Percentiles rank a stretch among this genome's conserved stretches.
Conservation (phyloP, 1,139 yeast species). For the Suhomyces coccinellae region DNA sequence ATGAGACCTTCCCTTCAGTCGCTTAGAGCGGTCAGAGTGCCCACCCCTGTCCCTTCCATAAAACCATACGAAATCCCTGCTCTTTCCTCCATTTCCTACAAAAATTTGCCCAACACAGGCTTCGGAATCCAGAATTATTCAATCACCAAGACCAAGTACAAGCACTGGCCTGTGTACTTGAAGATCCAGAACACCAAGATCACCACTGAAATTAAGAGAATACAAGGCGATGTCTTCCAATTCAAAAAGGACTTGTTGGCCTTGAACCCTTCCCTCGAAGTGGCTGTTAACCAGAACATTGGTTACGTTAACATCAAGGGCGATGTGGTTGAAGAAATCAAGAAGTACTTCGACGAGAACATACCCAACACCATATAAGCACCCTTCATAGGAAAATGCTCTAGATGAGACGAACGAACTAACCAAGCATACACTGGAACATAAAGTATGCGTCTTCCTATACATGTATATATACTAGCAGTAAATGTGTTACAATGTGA, state of each 20-base stretch:
- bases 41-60: conserved; percentile 20
- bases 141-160: conserved; percentile 54
- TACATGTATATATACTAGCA: conserved; percentile 3
- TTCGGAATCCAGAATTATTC: conserved; percentile 50
- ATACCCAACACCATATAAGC: conserved; percentile 10
- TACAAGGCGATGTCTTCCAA: conserved; percentile 59
- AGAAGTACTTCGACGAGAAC: conserved; percentile 30
- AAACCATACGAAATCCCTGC: conserved; percentile 31
- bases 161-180: conserved; percentile 70
- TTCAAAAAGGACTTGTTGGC: conserved; percentile 59
- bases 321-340: conserved; percentile 48
- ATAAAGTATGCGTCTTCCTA: neutral
- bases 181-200: conserved; percentile 54
- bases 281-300: conserved; percentile 41
- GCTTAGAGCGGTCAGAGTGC: conserved; percentile 28
- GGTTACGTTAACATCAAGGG: conserved; percentile 59
- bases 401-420: neutral
- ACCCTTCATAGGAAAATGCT: neutral
- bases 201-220: conserved; percentile 63
- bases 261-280: conserved; percentile 46
- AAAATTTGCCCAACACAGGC: conserved; percentile 38
- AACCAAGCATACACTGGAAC: neutral
- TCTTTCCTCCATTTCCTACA: conserved; percentile 26
- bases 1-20: conserved; percentile 32
- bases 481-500: conserved; percentile 1